Evolutionary conservation across 2,329 filamentous ascomycete species (phyloP).

Genomic region (Trichoderma semiorbis): DNA sequence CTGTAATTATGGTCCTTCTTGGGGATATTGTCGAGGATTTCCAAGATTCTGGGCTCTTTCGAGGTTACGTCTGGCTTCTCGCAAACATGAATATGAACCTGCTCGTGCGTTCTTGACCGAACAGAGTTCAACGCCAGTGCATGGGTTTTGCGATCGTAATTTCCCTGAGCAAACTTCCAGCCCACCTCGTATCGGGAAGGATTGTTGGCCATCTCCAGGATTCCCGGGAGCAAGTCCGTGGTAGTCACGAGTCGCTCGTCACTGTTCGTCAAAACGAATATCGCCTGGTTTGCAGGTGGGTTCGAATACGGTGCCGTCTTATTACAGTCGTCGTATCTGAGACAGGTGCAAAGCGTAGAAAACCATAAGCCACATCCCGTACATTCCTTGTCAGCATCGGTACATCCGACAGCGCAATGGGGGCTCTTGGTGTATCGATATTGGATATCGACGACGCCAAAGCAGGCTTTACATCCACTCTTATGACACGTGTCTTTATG

Average conservation of each 20-base stretch:
- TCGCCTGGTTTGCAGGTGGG: not conserved
- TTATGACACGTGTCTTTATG: not conserved
- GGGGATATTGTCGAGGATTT: not conserved
- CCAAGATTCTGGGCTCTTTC: not conserved
- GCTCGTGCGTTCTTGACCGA: not conserved
- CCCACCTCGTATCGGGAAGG: not conserved
- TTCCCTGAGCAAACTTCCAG: not conserved
- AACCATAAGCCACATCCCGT: not conserved
- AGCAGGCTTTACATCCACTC: not conserved
- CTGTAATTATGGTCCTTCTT: not conserved
- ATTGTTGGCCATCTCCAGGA: not conserved
- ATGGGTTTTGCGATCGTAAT: not conserved
- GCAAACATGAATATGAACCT: conserved; percentile 4
- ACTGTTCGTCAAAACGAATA: not conserved
- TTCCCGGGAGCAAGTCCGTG: not conserved
- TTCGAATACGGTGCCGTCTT: not conserved
- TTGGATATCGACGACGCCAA: not conserved
- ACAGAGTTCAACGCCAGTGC: conserved; percentile 3
- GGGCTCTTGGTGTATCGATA: not conserved
- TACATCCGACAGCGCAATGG: not conserved
- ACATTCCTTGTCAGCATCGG: not conserved
- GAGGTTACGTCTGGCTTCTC: not conserved
- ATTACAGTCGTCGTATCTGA: not conserved
- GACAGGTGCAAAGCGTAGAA: not conserved
- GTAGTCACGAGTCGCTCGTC: not conserved